Percentiles rank a stretch among this genome's conserved stretches.
phyloP scores from a whole-genome alignment of 768 basidiomycete genomes.

The Mrakia frigida region DNA sequence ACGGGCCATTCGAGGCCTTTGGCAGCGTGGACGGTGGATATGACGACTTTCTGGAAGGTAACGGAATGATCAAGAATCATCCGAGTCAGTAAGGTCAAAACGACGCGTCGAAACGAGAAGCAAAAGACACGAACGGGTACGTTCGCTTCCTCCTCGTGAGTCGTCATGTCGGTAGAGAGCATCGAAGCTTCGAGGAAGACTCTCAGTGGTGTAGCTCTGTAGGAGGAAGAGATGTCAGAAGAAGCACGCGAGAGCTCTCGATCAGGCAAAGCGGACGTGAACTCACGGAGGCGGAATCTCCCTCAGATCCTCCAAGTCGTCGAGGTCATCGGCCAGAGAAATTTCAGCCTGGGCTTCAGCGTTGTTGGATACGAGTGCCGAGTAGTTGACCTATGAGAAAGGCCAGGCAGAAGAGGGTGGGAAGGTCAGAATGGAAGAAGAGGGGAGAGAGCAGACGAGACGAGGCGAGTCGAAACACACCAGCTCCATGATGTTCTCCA shows the following conservation, averaged over 20 bases:
- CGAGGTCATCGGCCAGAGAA: background rate
- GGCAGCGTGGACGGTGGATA: constrained; percentile 80
- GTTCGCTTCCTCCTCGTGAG: constrained; percentile 5
- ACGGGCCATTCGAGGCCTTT: constrained; percentile 93
- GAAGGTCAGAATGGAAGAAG: background rate
- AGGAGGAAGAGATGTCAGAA: background rate
- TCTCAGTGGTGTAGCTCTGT: constrained; percentile 3
- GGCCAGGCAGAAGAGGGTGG: background rate
- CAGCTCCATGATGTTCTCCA: constrained; percentile 80
- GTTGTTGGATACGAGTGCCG: background rate
- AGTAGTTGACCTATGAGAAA: constrained; percentile 32
- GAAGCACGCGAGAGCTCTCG: too few relatives aligned
- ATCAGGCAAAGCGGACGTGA: background rate
- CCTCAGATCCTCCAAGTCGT: background rate
- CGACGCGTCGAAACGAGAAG: background rate
- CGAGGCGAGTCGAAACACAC: constrained; percentile 36
- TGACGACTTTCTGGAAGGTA: constrained; percentile 80
- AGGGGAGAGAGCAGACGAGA: background rate
- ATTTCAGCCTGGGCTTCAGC: background rate
- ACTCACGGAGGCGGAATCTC: constrained; percentile 11
- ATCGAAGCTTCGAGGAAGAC: constrained; percentile 17
- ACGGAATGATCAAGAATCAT: too few relatives aligned
- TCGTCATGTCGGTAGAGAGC: constrained; percentile 19
- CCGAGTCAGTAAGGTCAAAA: background rate
- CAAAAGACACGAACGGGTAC: background rate